These are phyloP conservation scores for Erigeron philadelphicus DNA, from an alignment of 140 eudicot genomes.

Conservation along the genomic window DNA sequence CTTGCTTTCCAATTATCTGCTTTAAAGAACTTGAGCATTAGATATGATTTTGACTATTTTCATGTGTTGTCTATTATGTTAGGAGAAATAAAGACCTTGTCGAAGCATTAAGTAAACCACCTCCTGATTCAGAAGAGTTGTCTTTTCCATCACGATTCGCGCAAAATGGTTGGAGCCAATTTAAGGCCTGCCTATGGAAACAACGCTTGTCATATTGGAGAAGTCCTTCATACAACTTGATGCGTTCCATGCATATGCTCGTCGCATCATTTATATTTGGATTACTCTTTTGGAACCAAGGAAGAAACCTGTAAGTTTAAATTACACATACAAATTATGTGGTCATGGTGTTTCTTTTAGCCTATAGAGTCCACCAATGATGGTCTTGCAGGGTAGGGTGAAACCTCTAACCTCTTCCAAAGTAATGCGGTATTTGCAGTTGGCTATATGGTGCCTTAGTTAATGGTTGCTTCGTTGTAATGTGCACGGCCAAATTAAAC, in stretches of 20 bases:
- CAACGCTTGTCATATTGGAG: conserved; percentile 89
- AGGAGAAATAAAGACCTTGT: conserved; percentile 61
- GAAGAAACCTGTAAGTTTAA: conserved; percentile 58
- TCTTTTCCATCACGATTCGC: conserved; percentile 58
- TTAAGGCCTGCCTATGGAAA: conserved; percentile 79
- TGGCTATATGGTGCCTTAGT: too few species aligned
- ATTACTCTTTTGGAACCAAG: conserved; percentile 73
- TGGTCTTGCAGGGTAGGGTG: too few species aligned
- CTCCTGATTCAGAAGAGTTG: conserved; percentile 56
- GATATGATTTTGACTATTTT: background rate
- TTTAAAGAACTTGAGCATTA: background rate
- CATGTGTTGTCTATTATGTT: conserved; percentile 4
- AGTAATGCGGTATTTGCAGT: too few species aligned
- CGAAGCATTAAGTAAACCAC: conserved; percentile 41
- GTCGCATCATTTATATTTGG: conserved; percentile 51
- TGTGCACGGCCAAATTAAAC: too few species aligned
- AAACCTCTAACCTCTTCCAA: too few species aligned
- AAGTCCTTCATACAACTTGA: conserved; percentile 82
- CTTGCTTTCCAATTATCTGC: background rate
- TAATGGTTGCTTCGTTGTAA: too few species aligned
- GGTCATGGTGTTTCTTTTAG: background rate
- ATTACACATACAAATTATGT: background rate
- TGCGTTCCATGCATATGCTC: conserved; percentile 41
- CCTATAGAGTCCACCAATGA: too few species aligned
- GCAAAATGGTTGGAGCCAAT: conserved; percentile 68